Conservation (phyloP, 306 rosid genomes). For the Rosa rugosa region DNA sequence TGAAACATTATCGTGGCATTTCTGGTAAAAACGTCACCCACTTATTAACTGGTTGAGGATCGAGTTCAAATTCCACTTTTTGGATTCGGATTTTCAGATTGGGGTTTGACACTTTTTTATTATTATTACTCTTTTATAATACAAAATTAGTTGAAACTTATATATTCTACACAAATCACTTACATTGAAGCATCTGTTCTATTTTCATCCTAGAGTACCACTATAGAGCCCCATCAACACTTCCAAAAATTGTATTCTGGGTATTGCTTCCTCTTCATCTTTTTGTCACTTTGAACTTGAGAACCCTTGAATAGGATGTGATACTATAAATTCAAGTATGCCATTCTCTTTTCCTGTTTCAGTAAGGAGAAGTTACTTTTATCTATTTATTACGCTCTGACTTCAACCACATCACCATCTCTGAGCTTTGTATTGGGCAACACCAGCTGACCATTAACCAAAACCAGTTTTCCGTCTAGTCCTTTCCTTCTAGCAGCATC, state of each 20-base stretch:
- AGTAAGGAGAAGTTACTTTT: neutral
- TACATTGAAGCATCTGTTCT: neutral
- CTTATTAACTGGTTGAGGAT: neutral
- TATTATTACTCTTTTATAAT: neutral
- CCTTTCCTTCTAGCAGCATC: slow-evolving; percentile 96
- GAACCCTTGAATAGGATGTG: neutral
- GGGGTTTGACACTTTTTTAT: no score
- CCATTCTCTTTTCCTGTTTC: neutral
- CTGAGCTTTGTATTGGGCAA: slow-evolving; percentile 76
- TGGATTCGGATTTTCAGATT: no score
- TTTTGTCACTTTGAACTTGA: neutral
- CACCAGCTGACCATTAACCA: slow-evolving; percentile 76
- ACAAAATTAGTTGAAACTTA: neutral
- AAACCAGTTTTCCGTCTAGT: slow-evolving; percentile 75
- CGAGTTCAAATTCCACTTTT: no score
- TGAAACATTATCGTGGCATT: neutral
- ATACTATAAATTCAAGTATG: no score
- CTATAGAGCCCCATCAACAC: neutral
- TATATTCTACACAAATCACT: neutral
- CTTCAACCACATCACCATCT: slow-evolving; percentile 96
- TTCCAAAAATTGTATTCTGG: neutral
- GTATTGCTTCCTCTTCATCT: neutral
- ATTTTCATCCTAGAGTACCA: neutral
- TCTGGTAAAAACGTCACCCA: neutral
- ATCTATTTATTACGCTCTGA: slow-evolving; percentile 52